These are phyloP conservation scores for Neonectria sp. DNA, from an alignment of 2,329 filamentous ascomycete genomes.

Conservation along the genomic window DNA sequence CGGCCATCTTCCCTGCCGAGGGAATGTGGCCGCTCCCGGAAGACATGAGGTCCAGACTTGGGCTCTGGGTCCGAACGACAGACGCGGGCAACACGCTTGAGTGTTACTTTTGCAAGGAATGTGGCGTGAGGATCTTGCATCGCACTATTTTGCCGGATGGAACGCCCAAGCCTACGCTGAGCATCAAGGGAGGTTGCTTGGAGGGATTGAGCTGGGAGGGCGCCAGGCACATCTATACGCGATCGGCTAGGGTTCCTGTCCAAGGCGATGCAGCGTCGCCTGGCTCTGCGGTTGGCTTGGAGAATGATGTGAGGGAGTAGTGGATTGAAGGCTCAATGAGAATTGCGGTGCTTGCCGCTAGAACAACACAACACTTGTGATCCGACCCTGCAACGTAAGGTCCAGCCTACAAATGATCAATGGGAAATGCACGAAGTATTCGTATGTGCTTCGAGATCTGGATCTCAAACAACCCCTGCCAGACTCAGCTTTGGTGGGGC, in stretches of 20 bases:
- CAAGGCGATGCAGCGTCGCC: conserved; percentile 48
- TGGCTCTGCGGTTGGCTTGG: conserved; percentile 8
- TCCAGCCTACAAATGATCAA: background rate
- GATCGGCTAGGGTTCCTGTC: conserved; percentile 61
- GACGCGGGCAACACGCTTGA: conserved; percentile 59
- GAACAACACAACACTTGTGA: background rate
- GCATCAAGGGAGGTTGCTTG: conserved; percentile 63
- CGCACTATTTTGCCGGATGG: conserved; percentile 57
- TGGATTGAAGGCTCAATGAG: background rate
- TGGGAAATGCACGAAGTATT: background rate
- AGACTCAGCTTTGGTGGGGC: background rate
- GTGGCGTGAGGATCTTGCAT: conserved; percentile 65
- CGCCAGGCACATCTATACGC: conserved; percentile 62
- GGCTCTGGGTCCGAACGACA: conserved; percentile 56
- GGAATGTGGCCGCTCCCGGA: conserved; percentile 58
- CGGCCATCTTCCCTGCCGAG: conserved; percentile 58
- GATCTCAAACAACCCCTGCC: background rate
- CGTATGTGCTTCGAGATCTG: no score
- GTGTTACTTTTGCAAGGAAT: conserved; percentile 60
- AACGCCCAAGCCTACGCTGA: conserved; percentile 53
- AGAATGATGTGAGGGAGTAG: background rate
- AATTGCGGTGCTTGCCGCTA: background rate
- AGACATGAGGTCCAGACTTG: conserved; percentile 51
- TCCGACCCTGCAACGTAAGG: no score
- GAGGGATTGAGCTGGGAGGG: conserved; percentile 57